Conservation (phyloP, 1,139 yeast genomes). For the Yamadazyma kanchanaburiensis region DNA sequence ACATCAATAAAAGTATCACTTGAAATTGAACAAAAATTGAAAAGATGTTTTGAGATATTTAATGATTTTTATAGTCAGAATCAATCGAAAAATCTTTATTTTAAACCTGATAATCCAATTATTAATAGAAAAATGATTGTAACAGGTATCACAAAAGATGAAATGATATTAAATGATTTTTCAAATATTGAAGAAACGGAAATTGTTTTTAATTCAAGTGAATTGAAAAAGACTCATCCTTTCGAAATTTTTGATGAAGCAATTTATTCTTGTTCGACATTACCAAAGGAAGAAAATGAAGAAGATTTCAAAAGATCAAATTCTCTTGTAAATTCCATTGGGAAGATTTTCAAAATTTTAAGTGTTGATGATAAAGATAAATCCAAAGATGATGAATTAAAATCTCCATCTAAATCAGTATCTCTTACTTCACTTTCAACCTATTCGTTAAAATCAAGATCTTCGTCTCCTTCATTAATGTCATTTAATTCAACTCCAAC, state of each 20-base stretch:
- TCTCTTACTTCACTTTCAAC: constrained; percentile 41
- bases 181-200: constrained; percentile 8
- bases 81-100: constrained; percentile 15
- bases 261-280: constrained; percentile 54
- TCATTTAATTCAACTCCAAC: constrained; percentile 42
- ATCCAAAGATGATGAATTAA: constrained; percentile 11
- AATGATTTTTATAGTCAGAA: constrained; percentile 14
- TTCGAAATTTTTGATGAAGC: constrained; percentile 79
- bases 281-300: constrained; percentile 18
- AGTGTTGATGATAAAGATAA: constrained; percentile 26
- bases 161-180: constrained; percentile 16
- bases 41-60: constrained; percentile 18
- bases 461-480: constrained; percentile 43
- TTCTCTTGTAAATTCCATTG: constrained; percentile 35
- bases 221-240: constrained; percentile 52
- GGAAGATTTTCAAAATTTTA: constrained; percentile 34
- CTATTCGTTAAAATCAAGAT: constrained; percentile 30
- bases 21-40: constrained; percentile 26
- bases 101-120: constrained; percentile 49
- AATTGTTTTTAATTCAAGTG: constrained; percentile 22
- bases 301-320: constrained; percentile 17
- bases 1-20: constrained; percentile 29
- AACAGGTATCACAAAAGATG: constrained; percentile 31
- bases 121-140: constrained; percentile 50
- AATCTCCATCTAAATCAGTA: constrained; percentile 21